These are phyloP conservation scores for Russula dissimulans DNA, from an alignment of 768 basidiomycete genomes.

Conservation along the genomic window DNA sequence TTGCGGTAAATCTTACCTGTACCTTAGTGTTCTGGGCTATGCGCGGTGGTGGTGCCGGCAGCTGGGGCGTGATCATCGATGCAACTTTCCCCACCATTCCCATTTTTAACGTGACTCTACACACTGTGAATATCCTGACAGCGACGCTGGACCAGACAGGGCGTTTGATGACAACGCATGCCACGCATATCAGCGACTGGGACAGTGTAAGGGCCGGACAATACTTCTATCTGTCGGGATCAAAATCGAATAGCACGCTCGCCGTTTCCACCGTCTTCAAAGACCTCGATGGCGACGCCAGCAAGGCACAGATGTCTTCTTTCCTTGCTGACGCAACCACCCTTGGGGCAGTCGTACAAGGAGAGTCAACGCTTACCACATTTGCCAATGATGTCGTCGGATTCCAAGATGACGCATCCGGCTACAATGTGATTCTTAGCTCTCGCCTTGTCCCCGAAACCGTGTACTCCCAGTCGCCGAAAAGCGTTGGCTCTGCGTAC, in stretches of 20 bases:
- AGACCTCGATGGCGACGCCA: slow-evolving; percentile 15
- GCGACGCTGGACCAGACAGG: slow-evolving; percentile 32
- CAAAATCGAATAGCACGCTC: slow-evolving; percentile 1
- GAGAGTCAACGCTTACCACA: slow-evolving; percentile 1
- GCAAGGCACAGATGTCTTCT: slow-evolving; percentile 9
- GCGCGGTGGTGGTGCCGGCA: slow-evolving; percentile 23
- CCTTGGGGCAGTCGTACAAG: slow-evolving; percentile 17
- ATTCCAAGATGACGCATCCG: slow-evolving; percentile 9
- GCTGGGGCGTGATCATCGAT: slow-evolving; percentile 32
- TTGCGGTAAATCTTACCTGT: background rate
- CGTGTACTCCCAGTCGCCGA: background rate
- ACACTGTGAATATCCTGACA: slow-evolving; percentile 23
- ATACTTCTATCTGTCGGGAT: slow-evolving; percentile 27
- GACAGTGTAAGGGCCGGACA: background rate
- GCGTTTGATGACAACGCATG: slow-evolving; percentile 26
- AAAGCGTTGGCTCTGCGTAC: slow-evolving; percentile 11
- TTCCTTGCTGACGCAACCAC: slow-evolving; percentile 10
- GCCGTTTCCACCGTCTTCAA: slow-evolving; percentile 20
- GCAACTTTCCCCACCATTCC: slow-evolving; percentile 30
- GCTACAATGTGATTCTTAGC: slow-evolving; percentile 8
- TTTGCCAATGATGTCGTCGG: slow-evolving; percentile 4
- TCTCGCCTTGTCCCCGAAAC: slow-evolving; percentile 14
- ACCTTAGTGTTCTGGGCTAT: slow-evolving; percentile 22
- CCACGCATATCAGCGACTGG: slow-evolving; percentile 7
- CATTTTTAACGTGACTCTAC: slow-evolving; percentile 26